phyloP scores from a whole-genome alignment of 108 stramenopile species.

The Skeletonema tropicum region DNA sequence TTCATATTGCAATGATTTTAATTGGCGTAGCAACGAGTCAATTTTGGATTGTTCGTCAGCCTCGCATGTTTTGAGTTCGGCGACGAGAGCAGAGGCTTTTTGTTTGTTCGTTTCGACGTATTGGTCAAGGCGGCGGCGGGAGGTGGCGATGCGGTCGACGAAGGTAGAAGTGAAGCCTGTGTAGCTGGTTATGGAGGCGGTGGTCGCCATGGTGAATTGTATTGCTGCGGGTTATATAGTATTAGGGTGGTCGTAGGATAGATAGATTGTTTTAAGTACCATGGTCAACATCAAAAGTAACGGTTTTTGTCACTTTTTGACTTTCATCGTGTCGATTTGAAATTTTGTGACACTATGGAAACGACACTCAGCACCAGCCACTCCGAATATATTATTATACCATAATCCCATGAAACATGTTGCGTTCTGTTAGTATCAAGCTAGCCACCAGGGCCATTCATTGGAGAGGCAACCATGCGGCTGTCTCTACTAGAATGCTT shows the following conservation, averaged over 20 bases:
- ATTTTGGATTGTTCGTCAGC: slow-evolving; percentile 19
- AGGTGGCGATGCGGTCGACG: slow-evolving; percentile 20
- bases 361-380: too few relatives aligned
- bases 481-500: neutral
- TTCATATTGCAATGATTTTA: slow-evolving; percentile 22
- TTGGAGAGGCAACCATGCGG: neutral
- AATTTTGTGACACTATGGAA: too few relatives aligned
- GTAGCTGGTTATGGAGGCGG: neutral
- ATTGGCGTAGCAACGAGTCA: slow-evolving; percentile 17
- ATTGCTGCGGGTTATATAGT: too few relatives aligned
- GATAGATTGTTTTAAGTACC: too few relatives aligned
- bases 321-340: too few relatives aligned
- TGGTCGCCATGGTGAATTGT: neutral
- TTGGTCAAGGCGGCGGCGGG: slow-evolving; percentile 15
- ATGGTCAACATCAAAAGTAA: too few relatives aligned
- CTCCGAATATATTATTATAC: too few relatives aligned
- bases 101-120: slow-evolving; percentile 22
- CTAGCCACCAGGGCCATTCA: neutral
- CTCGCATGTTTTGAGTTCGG: slow-evolving; percentile 17
- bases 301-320: too few relatives aligned
- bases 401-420: too few relatives aligned
- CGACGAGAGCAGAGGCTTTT: slow-evolving; percentile 2
- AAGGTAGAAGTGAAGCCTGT: slow-evolving; percentile 21
- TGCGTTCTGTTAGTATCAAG: neutral
- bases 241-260: neutral